Percentiles rank a stretch among this genome's conserved stretches.
These are phyloP conservation scores for Amniculicola lignicola DNA, from an alignment of 495 filamentous ascomycete genomes.

Conservation along the genomic window DNA sequence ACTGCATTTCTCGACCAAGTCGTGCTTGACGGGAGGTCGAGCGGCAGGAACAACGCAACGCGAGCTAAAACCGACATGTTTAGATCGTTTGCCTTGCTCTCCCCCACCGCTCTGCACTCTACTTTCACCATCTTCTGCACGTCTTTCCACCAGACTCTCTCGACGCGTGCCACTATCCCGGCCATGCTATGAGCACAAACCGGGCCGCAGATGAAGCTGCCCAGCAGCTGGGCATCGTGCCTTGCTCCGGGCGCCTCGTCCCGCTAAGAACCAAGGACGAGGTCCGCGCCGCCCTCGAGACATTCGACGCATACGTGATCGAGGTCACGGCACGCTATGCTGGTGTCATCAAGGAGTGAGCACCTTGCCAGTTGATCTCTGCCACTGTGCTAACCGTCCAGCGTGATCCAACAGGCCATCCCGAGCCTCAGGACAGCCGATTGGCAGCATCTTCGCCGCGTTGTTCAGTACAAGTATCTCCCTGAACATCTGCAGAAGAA, in stretches of 20 bases:
- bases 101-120: too few species aligned
- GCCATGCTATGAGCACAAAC: background rate
- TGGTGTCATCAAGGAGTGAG: conserved; percentile 26
- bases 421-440: conserved; percentile 58
- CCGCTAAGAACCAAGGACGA: conserved; percentile 30
- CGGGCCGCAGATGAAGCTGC: background rate
- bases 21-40: too few species aligned
- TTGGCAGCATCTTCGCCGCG: conserved; percentile 75
- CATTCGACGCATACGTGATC: conserved; percentile 30
- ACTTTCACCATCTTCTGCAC: too few species aligned
- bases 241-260: conserved; percentile 14
- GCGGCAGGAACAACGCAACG: too few species aligned
- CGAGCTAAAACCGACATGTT: too few species aligned
- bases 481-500: conserved; percentile 48
- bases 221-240: conserved; percentile 8
- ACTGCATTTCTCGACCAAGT: too few species aligned
- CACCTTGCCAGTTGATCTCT: background rate
- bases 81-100: too few species aligned
- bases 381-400: conserved; percentile 31
- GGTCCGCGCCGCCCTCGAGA: conserved; percentile 29
- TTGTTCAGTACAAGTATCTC: conserved; percentile 68
- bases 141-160: too few species aligned
- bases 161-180: too few species aligned
- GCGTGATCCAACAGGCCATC: conserved; percentile 48
- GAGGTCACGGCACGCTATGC: conserved; percentile 24